Conservation (phyloP, 129 eudicot species). For the Flaveria brownii region DNA sequence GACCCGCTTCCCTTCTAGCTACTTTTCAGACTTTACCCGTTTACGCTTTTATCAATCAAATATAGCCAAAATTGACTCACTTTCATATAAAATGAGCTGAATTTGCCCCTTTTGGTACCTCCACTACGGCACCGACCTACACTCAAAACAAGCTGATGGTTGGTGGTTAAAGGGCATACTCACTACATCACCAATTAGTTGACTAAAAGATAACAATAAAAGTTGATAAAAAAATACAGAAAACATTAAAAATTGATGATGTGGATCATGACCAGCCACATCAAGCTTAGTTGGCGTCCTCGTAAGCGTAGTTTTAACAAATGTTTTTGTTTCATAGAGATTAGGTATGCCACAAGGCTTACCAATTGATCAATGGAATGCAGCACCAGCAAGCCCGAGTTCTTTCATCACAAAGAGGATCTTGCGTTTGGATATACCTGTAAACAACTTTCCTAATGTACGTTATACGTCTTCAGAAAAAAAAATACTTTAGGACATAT, state of each 20-base stretch:
- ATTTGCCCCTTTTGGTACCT: too few species aligned
- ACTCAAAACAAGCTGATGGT: too few species aligned
- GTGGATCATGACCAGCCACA: not conserved
- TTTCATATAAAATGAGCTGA: not conserved
- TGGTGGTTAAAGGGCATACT: too few species aligned
- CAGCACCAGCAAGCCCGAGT: conserved; percentile 72
- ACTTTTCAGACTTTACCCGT: not conserved
- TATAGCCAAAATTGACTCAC: not conserved
- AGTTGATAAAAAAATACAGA: too few species aligned
- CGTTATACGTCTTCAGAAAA: conserved; percentile 12
- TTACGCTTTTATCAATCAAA: not conserved
- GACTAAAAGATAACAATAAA: too few species aligned
- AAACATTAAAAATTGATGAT: not conserved
- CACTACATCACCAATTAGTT: too few species aligned
- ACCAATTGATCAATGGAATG: conserved; percentile 69
- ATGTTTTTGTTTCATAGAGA: conserved; percentile 41
- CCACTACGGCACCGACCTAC: too few species aligned
- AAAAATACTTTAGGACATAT: not conserved
- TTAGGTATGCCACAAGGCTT: conserved; percentile 55
- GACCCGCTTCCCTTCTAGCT: not conserved
- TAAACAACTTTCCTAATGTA: conserved; percentile 81
- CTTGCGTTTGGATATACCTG: conserved; percentile 80
- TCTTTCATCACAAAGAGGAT: conserved; percentile 61
- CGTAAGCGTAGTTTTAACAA: not conserved
- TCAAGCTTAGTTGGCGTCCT: not conserved